Evolutionary conservation across 2,329 filamentous ascomycete species (phyloP).

Genomic region (Aspergillus unguis): DNA sequence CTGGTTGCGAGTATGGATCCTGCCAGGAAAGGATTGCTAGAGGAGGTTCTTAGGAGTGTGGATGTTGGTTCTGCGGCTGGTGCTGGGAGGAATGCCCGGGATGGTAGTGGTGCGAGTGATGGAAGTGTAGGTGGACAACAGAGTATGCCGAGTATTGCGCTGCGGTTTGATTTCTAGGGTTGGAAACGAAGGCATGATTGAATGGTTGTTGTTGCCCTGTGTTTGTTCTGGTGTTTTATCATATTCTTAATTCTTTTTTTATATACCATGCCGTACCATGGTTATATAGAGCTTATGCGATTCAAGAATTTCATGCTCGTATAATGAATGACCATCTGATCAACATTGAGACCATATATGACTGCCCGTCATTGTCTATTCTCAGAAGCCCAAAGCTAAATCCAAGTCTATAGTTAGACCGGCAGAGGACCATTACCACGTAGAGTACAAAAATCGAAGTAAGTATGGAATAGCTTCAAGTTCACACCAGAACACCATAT

Average conservation of each 20-base stretch:
- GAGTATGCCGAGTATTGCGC: slow-evolving; percentile 72
- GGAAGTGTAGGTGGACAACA: slow-evolving; percentile 51
- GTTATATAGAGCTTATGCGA: neutral
- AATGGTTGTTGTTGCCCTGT: too few relatives aligned
- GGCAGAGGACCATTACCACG: too few relatives aligned
- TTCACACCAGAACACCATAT: too few relatives aligned
- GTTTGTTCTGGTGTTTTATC: neutral
- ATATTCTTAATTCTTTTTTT: neutral
- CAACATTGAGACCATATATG: too few relatives aligned
- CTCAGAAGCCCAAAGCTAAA: too few relatives aligned
- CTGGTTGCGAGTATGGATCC: slow-evolving; percentile 69
- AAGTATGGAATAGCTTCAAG: too few relatives aligned
- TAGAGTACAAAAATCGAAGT: too few relatives aligned
- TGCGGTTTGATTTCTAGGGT: slow-evolving; percentile 85
- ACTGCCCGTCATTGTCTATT: too few relatives aligned
- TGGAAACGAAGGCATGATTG: neutral
- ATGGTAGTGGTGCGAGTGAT: slow-evolving; percentile 30
- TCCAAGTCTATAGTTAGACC: too few relatives aligned
- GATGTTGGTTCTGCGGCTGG: slow-evolving; percentile 45
- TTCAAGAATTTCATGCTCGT: too few relatives aligned
- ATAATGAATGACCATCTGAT: too few relatives aligned
- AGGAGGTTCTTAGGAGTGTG: slow-evolving; percentile 68
- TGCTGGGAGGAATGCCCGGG: slow-evolving; percentile 26
- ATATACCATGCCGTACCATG: neutral
- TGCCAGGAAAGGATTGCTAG: slow-evolving; percentile 72